A percentile compares a stretch with the other conserved stretches of the same genome.
phyloP scores from a whole-genome alignment of 495 filamentous ascomycete species.

The Neurospora cerealis region DNA sequence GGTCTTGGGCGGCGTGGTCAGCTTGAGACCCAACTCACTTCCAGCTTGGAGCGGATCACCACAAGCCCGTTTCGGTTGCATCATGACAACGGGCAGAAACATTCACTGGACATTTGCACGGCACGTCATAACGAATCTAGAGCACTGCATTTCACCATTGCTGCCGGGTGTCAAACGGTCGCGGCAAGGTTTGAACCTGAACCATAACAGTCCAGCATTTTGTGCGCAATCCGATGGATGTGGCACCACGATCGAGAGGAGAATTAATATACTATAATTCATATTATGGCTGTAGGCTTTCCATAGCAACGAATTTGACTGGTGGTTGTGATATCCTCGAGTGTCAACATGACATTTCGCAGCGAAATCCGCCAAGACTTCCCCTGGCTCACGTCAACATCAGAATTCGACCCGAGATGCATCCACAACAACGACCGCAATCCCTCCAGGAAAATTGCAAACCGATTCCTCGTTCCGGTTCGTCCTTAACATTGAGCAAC shows the following conservation, averaged over 20 bases:
- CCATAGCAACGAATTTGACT: neutral
- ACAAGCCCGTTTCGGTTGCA: neutral
- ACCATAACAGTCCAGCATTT: neutral
- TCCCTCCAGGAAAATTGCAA: neutral
- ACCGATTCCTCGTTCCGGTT: neutral
- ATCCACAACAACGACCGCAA: neutral
- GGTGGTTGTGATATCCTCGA: neutral
- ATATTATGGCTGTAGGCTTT: neutral
- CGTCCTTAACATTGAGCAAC: neutral
- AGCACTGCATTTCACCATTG: neutral
- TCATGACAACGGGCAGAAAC: neutral
- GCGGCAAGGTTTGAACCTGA: neutral
- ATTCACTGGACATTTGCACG: neutral
- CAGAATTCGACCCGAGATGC: neutral
- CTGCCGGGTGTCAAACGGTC: neutral
- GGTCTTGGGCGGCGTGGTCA: neutral
- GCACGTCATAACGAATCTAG: neutral
- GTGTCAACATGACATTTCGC: neutral
- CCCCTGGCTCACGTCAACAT: neutral
- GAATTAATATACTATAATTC: neutral
- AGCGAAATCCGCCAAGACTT: neutral
- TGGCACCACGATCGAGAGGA: neutral
- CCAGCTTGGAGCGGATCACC: rapidly evolving
- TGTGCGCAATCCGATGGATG: neutral
- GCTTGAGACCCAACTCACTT: neutral